These are phyloP conservation scores for Tetradesmus obliquus DNA, from an alignment of 139 green algal species.

Conservation along the genomic window DNA sequence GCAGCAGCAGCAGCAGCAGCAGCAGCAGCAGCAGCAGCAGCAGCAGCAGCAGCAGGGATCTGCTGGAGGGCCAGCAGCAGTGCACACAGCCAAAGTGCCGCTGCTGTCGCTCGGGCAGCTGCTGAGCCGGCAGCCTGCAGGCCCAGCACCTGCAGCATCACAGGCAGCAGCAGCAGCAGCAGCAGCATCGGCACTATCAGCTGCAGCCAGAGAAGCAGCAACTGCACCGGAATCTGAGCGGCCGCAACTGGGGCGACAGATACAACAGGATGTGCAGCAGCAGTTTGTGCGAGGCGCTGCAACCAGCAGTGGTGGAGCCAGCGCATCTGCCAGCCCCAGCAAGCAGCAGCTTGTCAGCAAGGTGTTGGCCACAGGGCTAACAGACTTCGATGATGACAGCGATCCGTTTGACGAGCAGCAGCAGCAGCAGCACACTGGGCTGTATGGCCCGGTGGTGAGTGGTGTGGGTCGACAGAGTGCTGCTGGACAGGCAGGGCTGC, in stretches of 20 bases:
- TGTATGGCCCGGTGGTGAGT: background rate
- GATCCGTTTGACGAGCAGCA: background rate
- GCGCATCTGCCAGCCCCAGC: background rate
- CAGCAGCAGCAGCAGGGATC: background rate
- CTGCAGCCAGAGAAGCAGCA: background rate
- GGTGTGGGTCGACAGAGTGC: background rate
- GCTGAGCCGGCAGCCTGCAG: background rate
- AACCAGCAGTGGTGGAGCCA: background rate
- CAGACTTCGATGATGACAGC: constrained; percentile 16
- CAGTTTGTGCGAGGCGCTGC: background rate
- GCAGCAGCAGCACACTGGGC: background rate
- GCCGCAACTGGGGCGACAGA: background rate
- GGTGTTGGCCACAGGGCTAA: background rate
- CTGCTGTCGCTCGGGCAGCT: background rate
- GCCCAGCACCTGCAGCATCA: background rate
- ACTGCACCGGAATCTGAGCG: background rate
- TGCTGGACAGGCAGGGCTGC: background rate
- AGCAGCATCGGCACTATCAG: background rate
- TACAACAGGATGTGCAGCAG: background rate
- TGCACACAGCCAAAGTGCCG: background rate
- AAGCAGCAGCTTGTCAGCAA: constrained; percentile 3
- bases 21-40: background rate
- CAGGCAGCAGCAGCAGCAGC: background rate
- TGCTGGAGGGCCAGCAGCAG: background rate
- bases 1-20: background rate